Percentiles rank a stretch among this genome's conserved stretches.
Conservation (phyloP, 306 rosid genomes). For the Begonia peltatifolia region DNA sequence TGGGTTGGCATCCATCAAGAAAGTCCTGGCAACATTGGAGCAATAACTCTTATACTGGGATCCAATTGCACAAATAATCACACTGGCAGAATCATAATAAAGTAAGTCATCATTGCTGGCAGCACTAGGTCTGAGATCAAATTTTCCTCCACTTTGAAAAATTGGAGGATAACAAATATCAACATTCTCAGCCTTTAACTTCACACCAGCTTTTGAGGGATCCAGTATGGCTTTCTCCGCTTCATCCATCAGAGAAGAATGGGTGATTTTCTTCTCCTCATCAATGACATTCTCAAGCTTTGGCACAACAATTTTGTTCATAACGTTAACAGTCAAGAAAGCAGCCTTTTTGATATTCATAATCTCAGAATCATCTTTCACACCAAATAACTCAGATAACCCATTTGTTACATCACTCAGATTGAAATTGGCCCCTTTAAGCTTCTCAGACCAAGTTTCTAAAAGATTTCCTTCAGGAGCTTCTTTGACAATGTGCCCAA, state of each 20-base stretch:
- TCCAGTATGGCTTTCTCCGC: constrained; percentile 79
- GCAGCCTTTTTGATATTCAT: constrained; percentile 73
- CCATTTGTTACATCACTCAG: constrained; percentile 64
- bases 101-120: constrained; percentile 81
- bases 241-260: constrained; percentile 81
- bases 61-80: constrained; percentile 83
- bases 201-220: constrained; percentile 62
- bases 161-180: constrained; percentile 95
- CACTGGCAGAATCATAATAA: constrained; percentile 73
- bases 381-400: constrained; percentile 53
- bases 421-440: constrained; percentile 36
- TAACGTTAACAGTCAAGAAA: constrained; percentile 52
- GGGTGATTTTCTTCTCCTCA: constrained; percentile 74
- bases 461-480: constrained; percentile 77
- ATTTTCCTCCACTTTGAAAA: constrained; percentile 86
- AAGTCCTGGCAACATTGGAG: constrained; percentile 76
- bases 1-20: constrained; percentile 79
- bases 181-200: constrained; percentile 70
- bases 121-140: constrained; percentile 94
- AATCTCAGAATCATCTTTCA: constrained; percentile 54
- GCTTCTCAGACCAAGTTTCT: constrained; percentile 63
- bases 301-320: constrained; percentile 67
- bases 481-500: constrained; percentile 73
- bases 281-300: constrained; percentile 88
- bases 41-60: constrained; percentile 90